Evolutionary conservation across 2,329 filamentous ascomycete species (phyloP), one percentile per base, ranked within the genome.

Genomic region (Trichothecium sympodiale): DNA sequence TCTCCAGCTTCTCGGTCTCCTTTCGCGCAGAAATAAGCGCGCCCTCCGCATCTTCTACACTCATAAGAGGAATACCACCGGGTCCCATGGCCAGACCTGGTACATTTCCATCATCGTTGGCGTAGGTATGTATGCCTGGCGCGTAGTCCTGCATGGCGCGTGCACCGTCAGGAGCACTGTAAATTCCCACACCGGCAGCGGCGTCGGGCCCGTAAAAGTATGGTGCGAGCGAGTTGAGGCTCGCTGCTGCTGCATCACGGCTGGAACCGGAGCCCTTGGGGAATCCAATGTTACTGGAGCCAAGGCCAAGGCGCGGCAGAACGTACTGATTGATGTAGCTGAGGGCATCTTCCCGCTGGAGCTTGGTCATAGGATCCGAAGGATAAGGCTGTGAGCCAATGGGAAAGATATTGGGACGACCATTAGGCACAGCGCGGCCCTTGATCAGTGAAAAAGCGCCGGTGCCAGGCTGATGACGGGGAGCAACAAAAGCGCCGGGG

Each of bases 241-340:
- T 71, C 7, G 65, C 62, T 28, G 66, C 62, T 16, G 65, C 61
- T 10, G 64, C 59, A 16, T 69, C 60, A 35, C 64, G 64, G 8
- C 60, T 51, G 3, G 59, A 50, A 1, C 56, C 49, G 1, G 54
- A 46, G 5, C 54, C 56, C 43, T 62, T 64, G 9, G 59, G 49
- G 17, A 55, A 51, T 5, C 57, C 57, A 47, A 64, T 56, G 39
- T 67, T 69, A 38, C 63, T 61, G 18, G 61, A 62, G 28, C 67
- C 67, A 3, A 74, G 58, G 43, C 73, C 74, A 13, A 76, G 61
- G 4, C 69, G 67, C 14, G 77, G 76, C 25, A 80, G 60, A 2
- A 81, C 73, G 43, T 77, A 78, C 53, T 81, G 76, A 52, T 81
- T 80, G 55, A 81, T 79, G 54, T 79, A 80, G 52, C 69, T 71